These are phyloP conservation scores for Biscogniauxia mediterranea DNA, from an alignment of 2,329 filamentous ascomycete species.

Conservation along the genomic window DNA sequence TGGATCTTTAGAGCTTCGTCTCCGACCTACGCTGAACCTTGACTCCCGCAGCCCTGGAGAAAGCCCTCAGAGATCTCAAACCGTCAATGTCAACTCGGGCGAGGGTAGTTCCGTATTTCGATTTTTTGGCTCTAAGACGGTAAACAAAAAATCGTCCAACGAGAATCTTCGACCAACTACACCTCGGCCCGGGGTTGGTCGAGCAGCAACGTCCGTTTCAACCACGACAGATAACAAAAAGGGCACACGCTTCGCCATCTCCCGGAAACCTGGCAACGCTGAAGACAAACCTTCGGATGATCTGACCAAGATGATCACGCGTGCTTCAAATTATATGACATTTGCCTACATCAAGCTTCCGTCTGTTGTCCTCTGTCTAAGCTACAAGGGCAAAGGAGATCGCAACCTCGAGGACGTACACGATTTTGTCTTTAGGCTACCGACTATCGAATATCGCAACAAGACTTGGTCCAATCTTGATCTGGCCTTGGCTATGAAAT, in stretches of 20 bases:
- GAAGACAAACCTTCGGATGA: slow-evolving; percentile 76
- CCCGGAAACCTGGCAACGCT: slow-evolving; percentile 46
- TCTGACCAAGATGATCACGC: slow-evolving; percentile 91
- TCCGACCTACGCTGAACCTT: slow-evolving; percentile 77
- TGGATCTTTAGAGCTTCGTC: slow-evolving; percentile 75
- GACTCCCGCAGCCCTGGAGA: slow-evolving; percentile 39
- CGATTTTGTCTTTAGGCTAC: slow-evolving; percentile 94
- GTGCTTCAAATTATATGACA: slow-evolving; percentile 96
- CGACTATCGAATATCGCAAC: slow-evolving; percentile 92
- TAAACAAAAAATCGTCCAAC: slow-evolving; percentile 53
- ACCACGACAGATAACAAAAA: slow-evolving; percentile 43
- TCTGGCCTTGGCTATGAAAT: slow-evolving; percentile 87
- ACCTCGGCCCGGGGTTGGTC: slow-evolving; percentile 44
- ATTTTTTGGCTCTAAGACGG: slow-evolving; percentile 48
- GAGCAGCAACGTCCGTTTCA: slow-evolving; percentile 45
- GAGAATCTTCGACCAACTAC: slow-evolving; percentile 51
- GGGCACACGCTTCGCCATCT: slow-evolving; percentile 54
- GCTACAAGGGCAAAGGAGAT: slow-evolving; percentile 93
- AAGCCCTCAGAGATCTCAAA: slow-evolving; percentile 42
- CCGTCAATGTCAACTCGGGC: slow-evolving; percentile 47
- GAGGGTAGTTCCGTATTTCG: slow-evolving; percentile 50
- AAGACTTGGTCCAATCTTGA: slow-evolving; percentile 99
- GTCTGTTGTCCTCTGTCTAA: slow-evolving; percentile 90
- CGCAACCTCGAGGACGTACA: slow-evolving; percentile 97
- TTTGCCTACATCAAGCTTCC: slow-evolving; percentile 93